A percentile compares a stretch with the other conserved stretches of the same genome.
Evolutionary conservation across 129 eudicot species (phyloP).

Genomic region (Heracleum sosnowskyi): DNA sequence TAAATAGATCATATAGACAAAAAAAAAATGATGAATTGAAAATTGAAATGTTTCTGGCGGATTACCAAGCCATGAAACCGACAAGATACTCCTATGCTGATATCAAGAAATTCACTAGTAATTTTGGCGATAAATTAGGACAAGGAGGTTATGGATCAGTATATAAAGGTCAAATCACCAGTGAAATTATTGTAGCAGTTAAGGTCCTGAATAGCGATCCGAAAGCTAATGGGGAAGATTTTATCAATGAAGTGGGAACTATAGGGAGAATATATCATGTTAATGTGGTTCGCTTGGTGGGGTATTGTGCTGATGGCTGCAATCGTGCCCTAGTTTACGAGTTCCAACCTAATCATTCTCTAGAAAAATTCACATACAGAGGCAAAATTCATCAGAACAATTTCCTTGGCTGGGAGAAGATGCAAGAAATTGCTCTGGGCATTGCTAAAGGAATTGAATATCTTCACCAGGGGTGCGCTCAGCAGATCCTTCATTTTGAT

Average conservation of each 20-base stretch:
- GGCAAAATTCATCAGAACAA: not conserved
- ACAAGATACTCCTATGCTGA: conserved; percentile 10
- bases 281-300: not conserved
- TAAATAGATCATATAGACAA: not conserved
- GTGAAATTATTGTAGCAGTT: conserved; percentile 7
- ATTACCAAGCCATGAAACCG: conserved; percentile 2
- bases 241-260: conserved; percentile 1
- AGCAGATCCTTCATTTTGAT: not conserved
- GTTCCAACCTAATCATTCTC: not conserved
- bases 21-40: not conserved
- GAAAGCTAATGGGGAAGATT: conserved; percentile 3
- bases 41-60: not conserved
- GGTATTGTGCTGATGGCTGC: not conserved
- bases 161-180: conserved; percentile 6
- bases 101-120: conserved; percentile 5
- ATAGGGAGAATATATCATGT: not conserved
- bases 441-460: not conserved
- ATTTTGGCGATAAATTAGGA: conserved; percentile 5
- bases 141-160: conserved; percentile 9
- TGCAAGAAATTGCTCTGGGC: not conserved
- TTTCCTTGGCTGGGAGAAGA: not conserved
- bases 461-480: not conserved
- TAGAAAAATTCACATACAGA: conserved; percentile 6
- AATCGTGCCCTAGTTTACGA: not conserved
- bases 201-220: conserved; percentile 3